These are phyloP conservation scores for Hymenoscyphus fraxineus DNA, from an alignment of 2,329 filamentous ascomycete genomes.

Conservation along the genomic window DNA sequence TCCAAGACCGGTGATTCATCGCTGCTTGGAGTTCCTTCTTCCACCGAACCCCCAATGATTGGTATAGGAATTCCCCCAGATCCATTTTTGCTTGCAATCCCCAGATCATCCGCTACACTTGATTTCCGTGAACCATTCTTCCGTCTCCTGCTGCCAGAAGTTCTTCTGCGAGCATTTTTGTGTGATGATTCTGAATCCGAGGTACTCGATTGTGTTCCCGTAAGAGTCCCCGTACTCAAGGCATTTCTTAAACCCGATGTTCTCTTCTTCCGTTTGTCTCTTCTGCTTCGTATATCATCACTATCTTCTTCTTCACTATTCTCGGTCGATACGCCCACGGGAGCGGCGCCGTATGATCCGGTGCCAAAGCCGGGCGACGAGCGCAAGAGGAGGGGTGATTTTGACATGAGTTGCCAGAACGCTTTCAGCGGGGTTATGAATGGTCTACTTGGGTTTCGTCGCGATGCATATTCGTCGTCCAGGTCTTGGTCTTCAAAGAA, in stretches of 20 bases:
- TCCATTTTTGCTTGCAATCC: slow-evolving; percentile 24
- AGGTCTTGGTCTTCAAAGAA: slow-evolving; percentile 11
- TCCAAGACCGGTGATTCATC: slow-evolving; percentile 33
- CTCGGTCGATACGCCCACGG: slow-evolving; percentile 40
- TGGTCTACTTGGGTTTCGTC: slow-evolving; percentile 7
- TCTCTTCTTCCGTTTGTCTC: slow-evolving; percentile 28
- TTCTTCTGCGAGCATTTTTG: slow-evolving; percentile 12
- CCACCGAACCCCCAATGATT: slow-evolving; percentile 10
- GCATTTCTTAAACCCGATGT: slow-evolving; percentile 28
- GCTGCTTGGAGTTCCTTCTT: background rate
- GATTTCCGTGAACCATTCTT: slow-evolving; percentile 9
- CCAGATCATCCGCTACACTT: slow-evolving; percentile 22
- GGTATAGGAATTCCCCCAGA: slow-evolving; percentile 26
- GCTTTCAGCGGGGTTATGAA: slow-evolving; percentile 22
- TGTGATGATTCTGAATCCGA: slow-evolving; percentile 13
- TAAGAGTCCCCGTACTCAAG: slow-evolving; percentile 19
- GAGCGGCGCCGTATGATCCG: slow-evolving; percentile 58
- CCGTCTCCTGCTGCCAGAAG: slow-evolving; percentile 15
- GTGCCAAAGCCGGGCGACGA: slow-evolving; percentile 58
- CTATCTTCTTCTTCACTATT: slow-evolving; percentile 35
- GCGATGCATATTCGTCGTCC: slow-evolving; percentile 15
- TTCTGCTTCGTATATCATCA: slow-evolving; percentile 22
- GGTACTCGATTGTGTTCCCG: slow-evolving; percentile 8
- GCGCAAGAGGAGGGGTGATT: slow-evolving; percentile 54
- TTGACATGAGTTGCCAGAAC: slow-evolving; percentile 38